These are phyloP conservation scores for Ceratocystis colombiana DNA, from an alignment of 2,329 filamentous ascomycete genomes.

Conservation along the genomic window DNA sequence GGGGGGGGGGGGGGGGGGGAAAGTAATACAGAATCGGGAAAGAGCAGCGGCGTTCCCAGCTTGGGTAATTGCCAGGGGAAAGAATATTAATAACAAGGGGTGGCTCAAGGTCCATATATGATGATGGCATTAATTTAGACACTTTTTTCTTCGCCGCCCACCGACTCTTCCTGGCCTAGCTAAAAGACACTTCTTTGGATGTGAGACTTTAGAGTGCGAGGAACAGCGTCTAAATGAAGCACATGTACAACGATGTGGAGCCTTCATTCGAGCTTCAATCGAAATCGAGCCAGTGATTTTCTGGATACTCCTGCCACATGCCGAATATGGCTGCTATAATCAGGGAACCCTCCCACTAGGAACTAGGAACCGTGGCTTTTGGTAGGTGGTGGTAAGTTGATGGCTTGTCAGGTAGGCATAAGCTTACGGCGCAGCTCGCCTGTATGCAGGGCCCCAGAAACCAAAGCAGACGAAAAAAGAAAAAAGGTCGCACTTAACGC, in stretches of 20 bases:
- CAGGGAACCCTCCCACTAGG: neutral
- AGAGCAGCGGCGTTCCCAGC: neutral
- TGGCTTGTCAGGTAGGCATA: conserved; percentile 10
- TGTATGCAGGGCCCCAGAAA: conserved; percentile 4
- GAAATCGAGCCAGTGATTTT: neutral
- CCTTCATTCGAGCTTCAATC: neutral
- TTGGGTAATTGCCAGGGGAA: neutral
- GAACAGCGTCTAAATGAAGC: conserved; percentile 3
- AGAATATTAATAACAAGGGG: neutral
- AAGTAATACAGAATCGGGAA: neutral
- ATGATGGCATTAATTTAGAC: conserved; percentile 4
- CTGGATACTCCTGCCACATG: neutral
- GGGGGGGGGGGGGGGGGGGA: neutral
- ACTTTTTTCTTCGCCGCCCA: neutral
- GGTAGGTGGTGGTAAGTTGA: neutral
- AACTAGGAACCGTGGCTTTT: neutral
- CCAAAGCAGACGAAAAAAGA: neutral
- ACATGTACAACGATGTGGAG: neutral
- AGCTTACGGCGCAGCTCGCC: conserved; percentile 11
- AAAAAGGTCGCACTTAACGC: neutral
- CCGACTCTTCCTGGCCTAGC: no score
- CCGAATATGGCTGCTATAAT: neutral
- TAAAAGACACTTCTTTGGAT: no score
- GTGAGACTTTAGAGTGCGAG: neutral
- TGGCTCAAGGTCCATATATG: neutral